These are phyloP conservation scores for Excoecaria cochinchinensis DNA, from an alignment of 345 rosid species.

Conservation along the genomic window DNA sequence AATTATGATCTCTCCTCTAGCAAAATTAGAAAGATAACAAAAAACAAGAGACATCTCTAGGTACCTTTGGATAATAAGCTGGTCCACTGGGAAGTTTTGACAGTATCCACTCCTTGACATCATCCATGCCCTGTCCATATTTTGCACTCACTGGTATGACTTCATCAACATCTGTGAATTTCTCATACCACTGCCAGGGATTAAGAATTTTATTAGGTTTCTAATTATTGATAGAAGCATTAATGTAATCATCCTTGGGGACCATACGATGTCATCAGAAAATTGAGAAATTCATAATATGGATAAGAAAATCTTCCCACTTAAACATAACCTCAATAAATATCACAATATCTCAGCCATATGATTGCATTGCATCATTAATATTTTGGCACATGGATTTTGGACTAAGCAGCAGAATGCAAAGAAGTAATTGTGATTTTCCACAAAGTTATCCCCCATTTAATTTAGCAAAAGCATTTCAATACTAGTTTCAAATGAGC, in stretches of 20 bases:
- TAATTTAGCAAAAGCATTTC: neutral
- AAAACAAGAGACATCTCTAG: neutral
- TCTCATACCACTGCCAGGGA: slow-evolving; percentile 87
- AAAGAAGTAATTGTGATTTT: neutral
- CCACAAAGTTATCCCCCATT: neutral
- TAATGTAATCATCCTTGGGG: neutral
- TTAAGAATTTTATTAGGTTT: slow-evolving; percentile 23
- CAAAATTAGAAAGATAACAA: neutral
- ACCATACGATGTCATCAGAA: neutral
- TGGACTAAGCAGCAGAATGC: neutral
- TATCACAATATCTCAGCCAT: neutral
- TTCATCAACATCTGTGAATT: slow-evolving; percentile 79
- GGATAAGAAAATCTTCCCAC: neutral
- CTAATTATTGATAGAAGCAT: neutral
- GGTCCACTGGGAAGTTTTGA: slow-evolving; percentile 91
- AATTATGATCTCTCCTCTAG: neutral
- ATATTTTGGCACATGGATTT: neutral
- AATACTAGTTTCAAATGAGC: neutral
- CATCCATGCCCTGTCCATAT: slow-evolving; percentile 85
- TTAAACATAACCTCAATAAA: neutral
- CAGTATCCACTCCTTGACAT: slow-evolving; percentile 86
- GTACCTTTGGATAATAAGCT: slow-evolving; percentile 91
- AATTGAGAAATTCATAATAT: neutral
- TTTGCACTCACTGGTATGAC: slow-evolving; percentile 98
- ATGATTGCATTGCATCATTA: neutral